Percentiles rank a stretch among this genome's conserved stretches.
Evolutionary conservation across 768 basidiomycete genomes (phyloP).

Genomic region (Hericium coralloides): DNA sequence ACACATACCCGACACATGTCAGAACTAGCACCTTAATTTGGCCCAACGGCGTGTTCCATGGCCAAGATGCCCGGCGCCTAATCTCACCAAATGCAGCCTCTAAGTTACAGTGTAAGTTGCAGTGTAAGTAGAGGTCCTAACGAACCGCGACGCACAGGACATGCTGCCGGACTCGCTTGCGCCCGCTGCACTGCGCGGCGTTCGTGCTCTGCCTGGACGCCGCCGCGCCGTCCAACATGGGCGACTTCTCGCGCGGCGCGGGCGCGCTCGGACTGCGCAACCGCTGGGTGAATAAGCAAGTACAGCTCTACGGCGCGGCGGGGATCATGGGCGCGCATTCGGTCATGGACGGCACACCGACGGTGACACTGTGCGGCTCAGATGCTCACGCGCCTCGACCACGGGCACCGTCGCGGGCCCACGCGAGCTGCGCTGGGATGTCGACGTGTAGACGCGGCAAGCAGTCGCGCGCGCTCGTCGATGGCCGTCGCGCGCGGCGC

Average conservation of each 20-base stretch:
- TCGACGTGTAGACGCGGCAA: slow-evolving; percentile 34
- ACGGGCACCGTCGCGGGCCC: slow-evolving; percentile 27
- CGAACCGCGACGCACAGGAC: slow-evolving; percentile 68
- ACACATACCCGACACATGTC: too few species aligned
- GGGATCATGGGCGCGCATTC: slow-evolving; percentile 93
- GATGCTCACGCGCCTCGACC: slow-evolving; percentile 50
- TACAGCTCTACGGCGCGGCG: slow-evolving; percentile 70
- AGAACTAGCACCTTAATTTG: too few species aligned
- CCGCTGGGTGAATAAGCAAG: slow-evolving; percentile 86
- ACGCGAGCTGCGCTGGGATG: slow-evolving; percentile 52
- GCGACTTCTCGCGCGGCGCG: slow-evolving; percentile 47
- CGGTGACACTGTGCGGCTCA: slow-evolving; percentile 63
- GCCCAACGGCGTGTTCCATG: too few species aligned
- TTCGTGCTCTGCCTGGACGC: slow-evolving; percentile 76
- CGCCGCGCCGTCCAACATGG: slow-evolving; percentile 40
- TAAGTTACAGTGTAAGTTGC: too few species aligned
- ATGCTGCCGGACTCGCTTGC: slow-evolving; percentile 39
- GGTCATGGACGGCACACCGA: slow-evolving; percentile 86
- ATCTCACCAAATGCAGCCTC: too few species aligned
- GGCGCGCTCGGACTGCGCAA: slow-evolving; percentile 46
- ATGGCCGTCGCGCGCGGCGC: slow-evolving; percentile 59
- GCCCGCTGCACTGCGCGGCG: slow-evolving; percentile 76
- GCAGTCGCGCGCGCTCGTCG: slow-evolving; percentile 55
- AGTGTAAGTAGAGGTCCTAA: too few species aligned
- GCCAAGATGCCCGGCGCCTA: too few species aligned